phyloP scores from a whole-genome alignment of 2,329 filamentous ascomycete species.

The Fusarium pininemorale region DNA sequence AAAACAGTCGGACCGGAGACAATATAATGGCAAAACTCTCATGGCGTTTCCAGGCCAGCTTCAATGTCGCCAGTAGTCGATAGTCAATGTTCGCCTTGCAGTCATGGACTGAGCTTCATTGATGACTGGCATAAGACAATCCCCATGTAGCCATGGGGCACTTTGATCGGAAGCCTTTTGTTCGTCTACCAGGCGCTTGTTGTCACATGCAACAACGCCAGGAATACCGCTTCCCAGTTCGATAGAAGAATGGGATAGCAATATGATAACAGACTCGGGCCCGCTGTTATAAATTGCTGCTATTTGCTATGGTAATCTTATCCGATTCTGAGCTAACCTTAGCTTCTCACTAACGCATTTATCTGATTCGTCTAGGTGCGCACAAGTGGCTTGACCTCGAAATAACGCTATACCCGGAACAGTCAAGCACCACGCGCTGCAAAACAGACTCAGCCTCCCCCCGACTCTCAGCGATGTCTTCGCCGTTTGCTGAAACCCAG shows the following conservation, averaged over 20 bases:
- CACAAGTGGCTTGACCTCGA: conserved; percentile 28
- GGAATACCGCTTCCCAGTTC: background rate
- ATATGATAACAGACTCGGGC: background rate
- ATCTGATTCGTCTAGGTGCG: conserved; percentile 40
- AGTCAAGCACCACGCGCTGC: conserved; percentile 37
- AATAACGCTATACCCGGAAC: conserved; percentile 43
- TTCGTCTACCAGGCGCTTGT: background rate
- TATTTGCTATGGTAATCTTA: background rate
- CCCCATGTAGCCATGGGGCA: conserved; percentile 7
- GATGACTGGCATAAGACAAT: background rate
- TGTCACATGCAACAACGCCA: conserved; percentile 22
- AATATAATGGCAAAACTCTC: background rate
- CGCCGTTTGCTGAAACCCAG: conserved; percentile 46
- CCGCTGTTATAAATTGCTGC: conserved; percentile 8
- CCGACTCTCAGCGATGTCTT: conserved; percentile 42
- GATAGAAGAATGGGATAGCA: background rate
- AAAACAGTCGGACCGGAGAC: background rate
- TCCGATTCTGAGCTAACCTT: background rate
- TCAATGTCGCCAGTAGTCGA: background rate
- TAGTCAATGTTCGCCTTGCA: background rate
- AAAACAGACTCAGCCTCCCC: conserved; percentile 34
- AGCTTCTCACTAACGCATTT: background rate
- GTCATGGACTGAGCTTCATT: background rate
- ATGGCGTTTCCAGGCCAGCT: background rate
- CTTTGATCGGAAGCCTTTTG: background rate